These are phyloP conservation scores for Colletotrichum sp. DNA, from an alignment of 2,329 filamentous ascomycete species.

Conservation along the genomic window DNA sequence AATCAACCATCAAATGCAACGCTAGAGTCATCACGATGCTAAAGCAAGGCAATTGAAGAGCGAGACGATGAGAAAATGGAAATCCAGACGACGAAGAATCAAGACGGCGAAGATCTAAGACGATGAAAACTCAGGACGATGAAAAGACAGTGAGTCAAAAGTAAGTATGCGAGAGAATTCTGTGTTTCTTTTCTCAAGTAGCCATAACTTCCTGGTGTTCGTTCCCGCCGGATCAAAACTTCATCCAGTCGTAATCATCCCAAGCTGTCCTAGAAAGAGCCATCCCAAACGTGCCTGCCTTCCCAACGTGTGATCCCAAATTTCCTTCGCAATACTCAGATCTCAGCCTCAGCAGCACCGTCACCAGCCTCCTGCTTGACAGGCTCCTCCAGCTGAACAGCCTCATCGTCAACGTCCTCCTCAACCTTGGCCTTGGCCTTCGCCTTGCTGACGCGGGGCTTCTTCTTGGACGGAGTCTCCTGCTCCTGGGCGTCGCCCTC, in stretches of 20 bases:
- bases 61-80: background rate
- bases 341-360: background rate
- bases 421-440: background rate
- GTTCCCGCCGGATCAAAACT: background rate
- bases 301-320: accelerated
- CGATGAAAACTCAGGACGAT: too few relatives aligned
- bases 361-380: background rate
- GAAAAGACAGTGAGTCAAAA: background rate
- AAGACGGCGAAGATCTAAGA: background rate
- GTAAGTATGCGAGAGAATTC: background rate
- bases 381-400: background rate
- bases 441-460: background rate
- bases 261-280: background rate
- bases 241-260: background rate
- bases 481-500: background rate
- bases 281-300: background rate
- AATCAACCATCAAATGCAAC: background rate
- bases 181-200: background rate
- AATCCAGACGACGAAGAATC: accelerated
- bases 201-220: background rate
- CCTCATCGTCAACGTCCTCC: background rate
- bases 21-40: background rate
- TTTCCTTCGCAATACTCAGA: accelerated
- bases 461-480: constrained; percentile 8
- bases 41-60: background rate